Base-by-base conservation (phyloP, 331 rosid genomes). In the Spiraea crenata region DNA sequence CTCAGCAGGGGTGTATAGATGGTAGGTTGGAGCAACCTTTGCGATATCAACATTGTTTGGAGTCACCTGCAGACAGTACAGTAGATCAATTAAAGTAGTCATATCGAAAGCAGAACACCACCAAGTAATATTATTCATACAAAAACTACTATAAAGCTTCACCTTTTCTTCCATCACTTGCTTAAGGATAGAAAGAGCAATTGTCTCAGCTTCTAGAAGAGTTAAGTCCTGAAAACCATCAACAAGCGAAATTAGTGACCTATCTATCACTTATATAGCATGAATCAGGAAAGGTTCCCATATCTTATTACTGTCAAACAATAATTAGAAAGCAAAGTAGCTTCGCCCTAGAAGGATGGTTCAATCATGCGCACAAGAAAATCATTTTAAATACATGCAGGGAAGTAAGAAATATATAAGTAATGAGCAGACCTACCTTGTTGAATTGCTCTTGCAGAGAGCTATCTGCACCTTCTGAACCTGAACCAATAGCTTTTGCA, bases 151-250 rank as follows among this genome's bases (percentile, higher is more conserved):
- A 72, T 12, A 55, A 35, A 41, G 63, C 52, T 45, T 76, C 77
- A 95, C 99, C 99, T 95, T 95, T 84, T 95, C 99, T 88, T 95
- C 99, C 99, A 95, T 95, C 47, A 91, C 99, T 82, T 95, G 99
- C 86, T 92, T 95, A 81, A 95, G 89, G 79, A 95, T 95, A 66
- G 97, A 95, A 54, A 95, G 88, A 71, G 99, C 97, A 59, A 95
- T 91, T 51, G 96, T 86, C 81, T 95, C 99, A 4, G 97, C 99
- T 85, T 95, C 99, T 82, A 72, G 79, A 71, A 95, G 99, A 69
- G 99, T 83, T 25, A 95, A 70, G 49, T 95, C 99, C 99, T 95
- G 92, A 70, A 81, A 76, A 63, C 55, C 37, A 71, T 37, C 67
- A 25, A 1, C 9, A 44, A 8, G n/a, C 55, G 9, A 45, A 63